These are phyloP conservation scores for Extremus antarcticus DNA, from an alignment of 495 filamentous ascomycete genomes.

Conservation along the genomic window DNA sequence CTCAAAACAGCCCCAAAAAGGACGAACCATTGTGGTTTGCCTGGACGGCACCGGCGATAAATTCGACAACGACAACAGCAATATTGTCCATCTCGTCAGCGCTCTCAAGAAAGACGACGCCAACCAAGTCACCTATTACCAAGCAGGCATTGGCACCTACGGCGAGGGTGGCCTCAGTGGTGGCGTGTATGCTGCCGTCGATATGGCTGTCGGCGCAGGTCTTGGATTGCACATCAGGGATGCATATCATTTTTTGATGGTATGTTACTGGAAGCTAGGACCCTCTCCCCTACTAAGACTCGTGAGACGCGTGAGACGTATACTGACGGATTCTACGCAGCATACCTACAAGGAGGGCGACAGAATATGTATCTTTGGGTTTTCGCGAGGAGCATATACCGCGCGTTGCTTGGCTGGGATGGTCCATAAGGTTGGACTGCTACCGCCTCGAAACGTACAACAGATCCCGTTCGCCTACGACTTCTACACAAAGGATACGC, in stretches of 20 bases:
- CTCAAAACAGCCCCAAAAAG: constrained; percentile 6
- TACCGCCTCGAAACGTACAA: constrained; percentile 28
- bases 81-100: constrained; percentile 33
- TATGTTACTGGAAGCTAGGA: too few species aligned
- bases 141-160: constrained; percentile 35
- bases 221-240: constrained; percentile 32
- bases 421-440: constrained; percentile 34
- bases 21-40: constrained; percentile 30
- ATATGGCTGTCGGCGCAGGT: constrained; percentile 33
- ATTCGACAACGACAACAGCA: constrained; percentile 35
- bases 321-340: too few species aligned
- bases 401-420: constrained; percentile 30
- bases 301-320: too few species aligned
- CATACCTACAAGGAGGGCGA: constrained; percentile 27
- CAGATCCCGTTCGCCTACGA: constrained; percentile 34
- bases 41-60: constrained; percentile 35
- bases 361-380: constrained; percentile 32
- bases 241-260: constrained; percentile 33
- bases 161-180: constrained; percentile 27
- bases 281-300: too few species aligned
- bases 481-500: constrained; percentile 32
- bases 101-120: constrained; percentile 32
- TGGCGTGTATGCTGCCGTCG: constrained; percentile 27
- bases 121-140: constrained; percentile 34
- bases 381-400: constrained; percentile 27